Conservation (phyloP, 805 yeast species). For the Tetrapisispora iriomotensis region DNA sequence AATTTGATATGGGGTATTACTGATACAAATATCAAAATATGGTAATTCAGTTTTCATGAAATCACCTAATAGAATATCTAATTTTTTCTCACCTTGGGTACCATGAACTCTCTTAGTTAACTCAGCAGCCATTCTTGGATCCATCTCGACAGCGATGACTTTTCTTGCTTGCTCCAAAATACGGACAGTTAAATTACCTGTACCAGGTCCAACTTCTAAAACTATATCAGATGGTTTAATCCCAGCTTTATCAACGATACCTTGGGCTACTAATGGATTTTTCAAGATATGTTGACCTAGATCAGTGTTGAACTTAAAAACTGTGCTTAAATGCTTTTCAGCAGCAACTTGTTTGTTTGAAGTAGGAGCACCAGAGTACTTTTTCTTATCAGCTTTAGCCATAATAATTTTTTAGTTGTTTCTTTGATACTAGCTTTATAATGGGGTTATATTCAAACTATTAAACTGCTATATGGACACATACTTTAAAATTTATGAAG, state of each 20-base stretch:
- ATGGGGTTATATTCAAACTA: too few species aligned
- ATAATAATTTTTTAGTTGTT: too few species aligned
- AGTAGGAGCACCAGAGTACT: constrained; percentile 40
- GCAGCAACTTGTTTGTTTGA: constrained; percentile 54
- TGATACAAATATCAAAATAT: constrained; percentile 88
- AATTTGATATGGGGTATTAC: constrained; percentile 96
- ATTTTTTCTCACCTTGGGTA: constrained; percentile 83
- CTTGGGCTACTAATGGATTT: constrained; percentile 94
- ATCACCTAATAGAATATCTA: constrained; percentile 89
- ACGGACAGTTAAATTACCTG: constrained; percentile 91
- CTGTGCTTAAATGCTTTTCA: constrained; percentile 57
- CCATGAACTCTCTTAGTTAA: constrained; percentile 95
- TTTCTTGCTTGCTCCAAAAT: constrained; percentile 86
- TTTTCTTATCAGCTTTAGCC: constrained; percentile 60
- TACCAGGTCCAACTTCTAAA: constrained; percentile 97
- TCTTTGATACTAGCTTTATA: too few species aligned
- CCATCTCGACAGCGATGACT: constrained; percentile 96
- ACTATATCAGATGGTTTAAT: constrained; percentile 89
- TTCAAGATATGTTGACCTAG: constrained; percentile 95
- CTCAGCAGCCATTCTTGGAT: constrained; percentile 99
- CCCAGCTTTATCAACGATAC: constrained; percentile 93
- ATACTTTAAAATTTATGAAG: too few species aligned
- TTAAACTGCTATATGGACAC: too few species aligned
- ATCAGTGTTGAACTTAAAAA: constrained; percentile 93
- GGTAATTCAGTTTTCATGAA: constrained; percentile 94